Percentiles rank a stretch among this genome's conserved stretches.
Conservation (phyloP, 768 basidiomycete genomes). For the Boletus speciosus region DNA sequence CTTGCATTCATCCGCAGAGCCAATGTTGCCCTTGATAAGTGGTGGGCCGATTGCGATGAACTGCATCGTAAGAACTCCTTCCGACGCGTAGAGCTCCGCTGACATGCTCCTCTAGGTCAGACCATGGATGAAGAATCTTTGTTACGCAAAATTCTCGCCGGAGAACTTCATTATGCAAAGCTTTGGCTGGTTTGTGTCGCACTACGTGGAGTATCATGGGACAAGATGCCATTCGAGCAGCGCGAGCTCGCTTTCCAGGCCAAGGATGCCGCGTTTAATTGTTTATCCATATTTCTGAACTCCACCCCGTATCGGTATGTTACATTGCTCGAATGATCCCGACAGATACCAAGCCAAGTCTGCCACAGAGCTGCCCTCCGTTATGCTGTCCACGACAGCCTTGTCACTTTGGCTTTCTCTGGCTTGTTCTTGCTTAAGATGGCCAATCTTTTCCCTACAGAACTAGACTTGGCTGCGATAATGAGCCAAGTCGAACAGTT, state of each 20-base stretch:
- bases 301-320: constrained; percentile 76
- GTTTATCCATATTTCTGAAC: constrained; percentile 78
- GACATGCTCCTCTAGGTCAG: constrained; percentile 45
- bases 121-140: constrained; percentile 84
- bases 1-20: constrained; percentile 85
- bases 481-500: constrained; percentile 86
- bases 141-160: constrained; percentile 81
- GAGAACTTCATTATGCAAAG: constrained; percentile 90
- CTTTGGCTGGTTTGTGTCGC: constrained; percentile 94
- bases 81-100: not conserved
- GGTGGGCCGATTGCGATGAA: constrained; percentile 87
- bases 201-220: constrained; percentile 88
- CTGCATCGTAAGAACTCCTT: constrained; percentile 58
- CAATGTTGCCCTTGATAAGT: constrained; percentile 81
- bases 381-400: constrained; percentile 90
- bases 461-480: constrained; percentile 74
- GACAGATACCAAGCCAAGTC: not conserved
- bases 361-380: constrained; percentile 71
- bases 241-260: constrained; percentile 93
- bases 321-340: not conserved
- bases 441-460: constrained; percentile 87
- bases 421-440: constrained; percentile 91
- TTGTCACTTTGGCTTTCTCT: constrained; percentile 89
- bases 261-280: constrained; percentile 86
- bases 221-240: constrained; percentile 94